Evolutionary conservation across 176 grass and related monocot species (phyloP), one percentile per base, ranked within the genome.

Genomic region (maize (Zea mays)): DNA sequence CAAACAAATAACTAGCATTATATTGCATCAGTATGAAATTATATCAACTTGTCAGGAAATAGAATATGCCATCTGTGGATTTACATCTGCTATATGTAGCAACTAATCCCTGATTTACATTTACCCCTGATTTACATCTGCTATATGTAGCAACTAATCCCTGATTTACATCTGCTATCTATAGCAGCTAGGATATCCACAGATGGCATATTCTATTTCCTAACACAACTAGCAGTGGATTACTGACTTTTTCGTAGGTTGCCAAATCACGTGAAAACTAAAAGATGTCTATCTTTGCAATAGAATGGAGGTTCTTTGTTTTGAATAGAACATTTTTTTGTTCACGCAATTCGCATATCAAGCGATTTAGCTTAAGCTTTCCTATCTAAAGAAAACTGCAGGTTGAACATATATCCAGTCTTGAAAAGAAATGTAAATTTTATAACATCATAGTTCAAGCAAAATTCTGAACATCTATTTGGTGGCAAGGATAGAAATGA

Each of bases 401-500:
- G 14, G 64, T 16, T 27, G 17, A 17, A 52, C 21, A 78, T 73
- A 67, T 15, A 12, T 16, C 66, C 58, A 69, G 17, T 83, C 20
- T 56, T 72, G 14, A 37, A 35, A 67, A 45, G 81, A 48, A 64
- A 63, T 10, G 10, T 2, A 50, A 47, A 72, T 54, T 86, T 4
- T 52, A 13, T 6, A 42, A 42, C 41, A 41, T 17, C 43, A 67
- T 33, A 59, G 7, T 62, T 56, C 19, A 13, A 46, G 51, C 11
- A 64, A 11, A 70, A 27, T 52, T 70, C 7, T 63, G 8, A 62
- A 81, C 20, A 75, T 68, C 8, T 80, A 79, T 68, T 50, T 57
- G 67, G 41, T 48, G 62, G 65, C 48, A 72, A 41, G 34, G 38
- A 8, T 67, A 67, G 20, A 67, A 14, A 17, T 51, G 67, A 74